Conservation (phyloP, 169 alveolate genomes). For the Fabrea salina region DNA sequence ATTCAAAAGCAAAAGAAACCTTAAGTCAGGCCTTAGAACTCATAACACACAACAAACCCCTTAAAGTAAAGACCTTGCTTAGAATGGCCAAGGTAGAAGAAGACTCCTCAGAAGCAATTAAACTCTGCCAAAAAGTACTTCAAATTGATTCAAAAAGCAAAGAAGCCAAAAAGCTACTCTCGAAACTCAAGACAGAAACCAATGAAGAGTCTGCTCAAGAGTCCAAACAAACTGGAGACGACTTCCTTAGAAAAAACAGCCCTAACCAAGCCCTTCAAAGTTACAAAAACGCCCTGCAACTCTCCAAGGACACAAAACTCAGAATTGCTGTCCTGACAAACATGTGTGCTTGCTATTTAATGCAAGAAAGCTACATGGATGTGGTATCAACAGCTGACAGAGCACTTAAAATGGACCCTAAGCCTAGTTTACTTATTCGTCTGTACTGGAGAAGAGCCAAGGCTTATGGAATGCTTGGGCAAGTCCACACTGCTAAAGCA, state of each 20-base stretch:
- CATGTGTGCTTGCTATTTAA: slow-evolving; percentile 5
- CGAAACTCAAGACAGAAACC: neutral
- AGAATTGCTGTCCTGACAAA: slow-evolving; percentile 6
- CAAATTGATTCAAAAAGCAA: neutral
- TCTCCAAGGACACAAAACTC: neutral
- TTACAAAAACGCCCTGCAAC: neutral
- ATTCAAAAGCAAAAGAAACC: slow-evolving; percentile 26
- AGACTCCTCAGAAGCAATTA: neutral
- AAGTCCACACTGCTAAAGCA: slow-evolving; percentile 53
- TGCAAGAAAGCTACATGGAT: neutral
- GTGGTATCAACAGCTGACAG: slow-evolving; percentile 9
- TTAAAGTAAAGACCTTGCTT: neutral
- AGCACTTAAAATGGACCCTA: slow-evolving; percentile 25
- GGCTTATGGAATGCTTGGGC: slow-evolving; percentile 52
- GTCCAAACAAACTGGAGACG: neutral
- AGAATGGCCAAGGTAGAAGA: slow-evolving; percentile 4
- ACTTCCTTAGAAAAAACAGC: neutral
- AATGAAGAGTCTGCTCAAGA: neutral
- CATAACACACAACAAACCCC: neutral
- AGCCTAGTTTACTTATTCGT: neutral
- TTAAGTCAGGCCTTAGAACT: neutral
- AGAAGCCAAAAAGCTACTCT: slow-evolving; percentile 1
- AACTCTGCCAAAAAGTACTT: neutral
- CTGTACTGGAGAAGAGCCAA: slow-evolving; percentile 59
- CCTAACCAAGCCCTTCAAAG: neutral